These are phyloP conservation scores for Ilex paraguariensis DNA, from an alignment of 305 asterid species.

Conservation along the genomic window DNA sequence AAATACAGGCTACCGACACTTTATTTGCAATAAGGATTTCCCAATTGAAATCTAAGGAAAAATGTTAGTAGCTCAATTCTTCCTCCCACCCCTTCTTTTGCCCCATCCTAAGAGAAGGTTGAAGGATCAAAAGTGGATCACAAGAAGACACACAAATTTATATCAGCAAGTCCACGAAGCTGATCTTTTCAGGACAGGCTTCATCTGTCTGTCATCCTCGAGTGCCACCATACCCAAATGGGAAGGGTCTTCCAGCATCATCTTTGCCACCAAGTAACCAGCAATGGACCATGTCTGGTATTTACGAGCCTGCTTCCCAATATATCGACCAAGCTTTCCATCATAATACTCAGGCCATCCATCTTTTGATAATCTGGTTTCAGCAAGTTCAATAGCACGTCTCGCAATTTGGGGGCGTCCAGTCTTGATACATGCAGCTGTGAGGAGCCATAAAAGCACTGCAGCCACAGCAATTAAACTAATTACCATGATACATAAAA, in stretches of 20 bases:
- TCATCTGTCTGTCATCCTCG: conserved; percentile 71
- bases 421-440: conserved; percentile 79
- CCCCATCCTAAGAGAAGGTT: no score
- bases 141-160: neutral
- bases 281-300: conserved; percentile 80
- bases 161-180: conserved; percentile 54
- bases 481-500: neutral
- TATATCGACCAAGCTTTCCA: conserved; percentile 58
- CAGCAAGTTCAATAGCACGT: conserved; percentile 73
- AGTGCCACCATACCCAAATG: conserved; percentile 72
- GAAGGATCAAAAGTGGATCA: no score
- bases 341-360: conserved; percentile 88
- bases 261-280: conserved; percentile 76
- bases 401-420: conserved; percentile 80
- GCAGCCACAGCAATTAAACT: conserved; percentile 18
- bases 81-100: no score
- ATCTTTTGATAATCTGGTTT: conserved; percentile 54
- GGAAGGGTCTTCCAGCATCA: conserved; percentile 86
- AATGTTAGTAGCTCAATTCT: no score
- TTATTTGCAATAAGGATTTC: no score
- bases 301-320: conserved; percentile 75
- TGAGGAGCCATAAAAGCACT: conserved; percentile 83
- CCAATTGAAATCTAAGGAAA: no score
- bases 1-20: no score
- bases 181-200: conserved; percentile 63